Evolutionary conservation across 495 filamentous ascomycete genomes (phyloP).

Genomic region (Tuber magnatum): DNA sequence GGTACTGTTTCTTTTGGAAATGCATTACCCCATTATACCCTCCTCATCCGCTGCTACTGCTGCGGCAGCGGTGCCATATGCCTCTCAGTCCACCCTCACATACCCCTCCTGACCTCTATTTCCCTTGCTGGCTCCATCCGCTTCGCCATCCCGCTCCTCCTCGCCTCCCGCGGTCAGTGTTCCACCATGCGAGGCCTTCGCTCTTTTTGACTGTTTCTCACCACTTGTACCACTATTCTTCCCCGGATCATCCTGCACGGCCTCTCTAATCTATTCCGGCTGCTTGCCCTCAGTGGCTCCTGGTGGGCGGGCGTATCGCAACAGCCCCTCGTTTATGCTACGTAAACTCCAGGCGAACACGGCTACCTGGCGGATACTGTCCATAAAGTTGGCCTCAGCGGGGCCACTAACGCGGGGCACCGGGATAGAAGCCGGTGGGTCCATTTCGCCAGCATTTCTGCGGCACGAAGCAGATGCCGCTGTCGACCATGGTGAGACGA

Average conservation of each 20-base stretch:
- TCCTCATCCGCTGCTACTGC: too few relatives aligned
- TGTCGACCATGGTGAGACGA: conserved; percentile 54
- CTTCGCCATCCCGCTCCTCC: neutral
- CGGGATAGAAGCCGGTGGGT: conserved; percentile 42
- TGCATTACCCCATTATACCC: too few relatives aligned
- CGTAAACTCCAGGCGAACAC: conserved; percentile 76
- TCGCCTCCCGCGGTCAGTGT: neutral
- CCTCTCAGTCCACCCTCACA: neutral
- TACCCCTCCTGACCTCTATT: neutral
- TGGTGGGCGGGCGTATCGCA: conserved; percentile 27
- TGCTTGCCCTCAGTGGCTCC: neutral
- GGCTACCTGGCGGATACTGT: conserved; percentile 72
- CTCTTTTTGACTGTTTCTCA: neutral
- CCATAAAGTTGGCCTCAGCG: conserved; percentile 71
- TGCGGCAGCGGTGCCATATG: neutral
- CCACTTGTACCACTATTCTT: neutral
- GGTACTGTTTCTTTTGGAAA: too few relatives aligned
- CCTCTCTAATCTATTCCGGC: neutral
- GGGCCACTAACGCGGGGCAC: conserved; percentile 46
- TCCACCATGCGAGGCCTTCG: neutral
- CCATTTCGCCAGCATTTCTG: neutral
- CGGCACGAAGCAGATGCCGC: neutral
- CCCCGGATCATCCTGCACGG: neutral
- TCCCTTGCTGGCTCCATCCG: neutral
- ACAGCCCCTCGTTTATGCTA: conserved; percentile 69